Evolutionary conservation across 192 early-diverging fungal species (phyloP).

Genomic region (Backusella macrospora): DNA sequence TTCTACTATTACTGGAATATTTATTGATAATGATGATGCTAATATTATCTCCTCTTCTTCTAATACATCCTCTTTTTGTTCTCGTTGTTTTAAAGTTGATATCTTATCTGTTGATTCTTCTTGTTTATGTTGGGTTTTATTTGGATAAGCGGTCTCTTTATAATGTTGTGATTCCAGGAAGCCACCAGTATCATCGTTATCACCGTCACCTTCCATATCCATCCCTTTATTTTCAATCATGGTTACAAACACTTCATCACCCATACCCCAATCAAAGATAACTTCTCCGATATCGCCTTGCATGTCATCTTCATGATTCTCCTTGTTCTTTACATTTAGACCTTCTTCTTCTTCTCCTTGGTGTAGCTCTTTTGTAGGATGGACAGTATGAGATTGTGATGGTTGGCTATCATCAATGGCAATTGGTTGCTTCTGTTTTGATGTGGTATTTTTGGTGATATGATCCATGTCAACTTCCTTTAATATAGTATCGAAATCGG

Average conservation of each 20-base stretch:
- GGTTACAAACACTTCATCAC: background rate
- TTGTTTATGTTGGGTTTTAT: background rate
- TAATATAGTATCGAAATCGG: background rate
- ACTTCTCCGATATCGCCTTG: background rate
- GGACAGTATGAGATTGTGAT: too few relatives aligned
- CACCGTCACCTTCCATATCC: background rate
- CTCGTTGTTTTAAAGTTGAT: background rate
- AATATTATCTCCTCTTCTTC: too few relatives aligned
- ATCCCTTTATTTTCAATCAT: constrained; percentile 2
- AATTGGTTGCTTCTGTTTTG: too few relatives aligned
- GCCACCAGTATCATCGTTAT: background rate
- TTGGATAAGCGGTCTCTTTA: background rate
- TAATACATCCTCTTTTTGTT: too few relatives aligned
- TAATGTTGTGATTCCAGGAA: background rate
- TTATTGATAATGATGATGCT: too few relatives aligned
- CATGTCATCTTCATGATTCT: background rate
- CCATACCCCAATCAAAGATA: background rate
- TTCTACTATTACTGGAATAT: too few relatives aligned
- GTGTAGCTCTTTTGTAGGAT: too few relatives aligned
- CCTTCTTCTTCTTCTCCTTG: background rate
- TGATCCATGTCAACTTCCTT: background rate
- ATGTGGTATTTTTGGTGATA: background rate
- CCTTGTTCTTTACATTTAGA: background rate
- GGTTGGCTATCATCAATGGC: background rate
- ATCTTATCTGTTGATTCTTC: background rate